phyloP scores from a whole-genome alignment of 2,329 filamentous ascomycete genomes.

The Fusarium graminum region DNA sequence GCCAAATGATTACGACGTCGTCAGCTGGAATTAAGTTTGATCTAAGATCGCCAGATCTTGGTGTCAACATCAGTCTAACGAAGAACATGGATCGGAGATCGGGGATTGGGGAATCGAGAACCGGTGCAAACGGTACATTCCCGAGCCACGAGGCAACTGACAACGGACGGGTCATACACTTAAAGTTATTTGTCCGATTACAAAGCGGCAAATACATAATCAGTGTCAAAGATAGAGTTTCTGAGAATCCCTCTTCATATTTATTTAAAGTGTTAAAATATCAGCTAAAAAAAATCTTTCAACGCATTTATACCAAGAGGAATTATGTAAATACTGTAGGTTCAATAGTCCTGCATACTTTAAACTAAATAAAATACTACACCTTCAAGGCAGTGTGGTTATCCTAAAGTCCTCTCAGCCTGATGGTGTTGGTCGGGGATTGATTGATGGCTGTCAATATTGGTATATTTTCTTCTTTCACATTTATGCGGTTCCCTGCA shows the following conservation, averaged over 20 bases:
- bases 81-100: too few species aligned
- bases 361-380: too few species aligned
- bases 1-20: not conserved
- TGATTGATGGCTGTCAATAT: not conserved
- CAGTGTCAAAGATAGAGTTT: not conserved
- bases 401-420: too few species aligned
- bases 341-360: not conserved
- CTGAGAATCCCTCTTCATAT: conserved; percentile 5
- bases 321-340: not conserved
- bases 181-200: not conserved
- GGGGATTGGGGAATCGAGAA: too few species aligned
- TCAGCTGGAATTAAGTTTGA: not conserved
- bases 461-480: not conserved
- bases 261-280: too few species aligned
- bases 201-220: too few species aligned
- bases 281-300: too few species aligned
- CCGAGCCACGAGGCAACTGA: not conserved
- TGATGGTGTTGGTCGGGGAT: not conserved
- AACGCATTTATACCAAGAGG: too few species aligned
- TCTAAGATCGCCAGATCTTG: not conserved
- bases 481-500: not conserved
- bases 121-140: too few species aligned
- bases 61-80: too few species aligned
- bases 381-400: not conserved
- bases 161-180: not conserved